Percentiles rank a stretch among this genome's conserved stretches.
phyloP scores from a whole-genome alignment of 306 rosid species.

The Vigna nakashimae region DNA sequence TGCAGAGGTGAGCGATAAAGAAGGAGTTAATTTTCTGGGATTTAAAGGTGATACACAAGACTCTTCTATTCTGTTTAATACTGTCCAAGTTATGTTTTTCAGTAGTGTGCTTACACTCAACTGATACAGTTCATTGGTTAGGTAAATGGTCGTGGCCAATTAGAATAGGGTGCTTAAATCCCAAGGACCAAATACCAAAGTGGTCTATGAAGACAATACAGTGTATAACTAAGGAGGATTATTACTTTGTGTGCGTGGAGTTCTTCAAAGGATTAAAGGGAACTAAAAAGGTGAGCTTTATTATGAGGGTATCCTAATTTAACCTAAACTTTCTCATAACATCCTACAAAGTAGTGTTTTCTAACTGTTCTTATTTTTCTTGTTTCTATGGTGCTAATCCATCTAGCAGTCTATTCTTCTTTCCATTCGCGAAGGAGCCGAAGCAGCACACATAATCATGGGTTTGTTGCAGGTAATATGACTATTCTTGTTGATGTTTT shows the following conservation, averaged over 20 bases:
- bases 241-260: conserved; percentile 73
- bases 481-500: background rate
- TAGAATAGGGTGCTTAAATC: conserved; percentile 82
- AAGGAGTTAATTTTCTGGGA: conserved; percentile 73
- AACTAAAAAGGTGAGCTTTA: conserved; percentile 57
- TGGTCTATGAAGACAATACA: conserved; percentile 73
- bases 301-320: conserved; percentile 5
- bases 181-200: conserved; percentile 62
- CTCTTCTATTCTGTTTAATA: conserved; percentile 20
- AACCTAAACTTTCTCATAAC: conserved; percentile 4
- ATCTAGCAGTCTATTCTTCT: conserved; percentile 72
- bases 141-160: conserved; percentile 72
- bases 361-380: conserved; percentile 36
- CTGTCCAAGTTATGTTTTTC: conserved; percentile 16
- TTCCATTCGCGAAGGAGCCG: conserved; percentile 77
- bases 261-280: conserved; percentile 49
- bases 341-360: conserved; percentile 11
- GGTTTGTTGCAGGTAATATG: conserved; percentile 81
- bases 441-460: conserved; percentile 55
- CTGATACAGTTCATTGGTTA: conserved; percentile 52
- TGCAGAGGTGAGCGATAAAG: conserved; percentile 82
- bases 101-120: conserved; percentile 35
- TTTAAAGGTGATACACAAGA: conserved; percentile 60
- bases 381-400: conserved; percentile 23
- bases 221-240: conserved; percentile 58